Conservation (phyloP, 1,284 basidiomycete genomes). For the Cerrena zonata region DNA sequence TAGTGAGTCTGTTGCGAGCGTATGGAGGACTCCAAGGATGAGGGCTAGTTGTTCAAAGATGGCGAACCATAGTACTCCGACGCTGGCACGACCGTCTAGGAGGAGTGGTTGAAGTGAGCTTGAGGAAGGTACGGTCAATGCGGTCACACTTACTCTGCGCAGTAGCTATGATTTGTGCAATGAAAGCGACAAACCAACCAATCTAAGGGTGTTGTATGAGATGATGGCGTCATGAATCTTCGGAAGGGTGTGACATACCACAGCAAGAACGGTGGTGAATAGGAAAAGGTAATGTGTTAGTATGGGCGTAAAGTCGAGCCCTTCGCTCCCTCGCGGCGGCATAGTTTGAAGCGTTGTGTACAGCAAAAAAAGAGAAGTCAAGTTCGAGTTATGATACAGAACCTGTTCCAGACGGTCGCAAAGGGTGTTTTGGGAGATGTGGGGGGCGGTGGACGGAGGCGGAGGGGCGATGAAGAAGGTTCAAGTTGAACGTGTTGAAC, state of each 20-base stretch:
- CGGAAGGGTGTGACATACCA: too few species aligned
- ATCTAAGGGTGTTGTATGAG: constrained; percentile 53
- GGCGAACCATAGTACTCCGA: constrained; percentile 84
- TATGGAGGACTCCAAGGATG: constrained; percentile 75
- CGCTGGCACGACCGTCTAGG: constrained; percentile 39
- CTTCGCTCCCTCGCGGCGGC: constrained; percentile 49
- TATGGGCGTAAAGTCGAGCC: constrained; percentile 78
- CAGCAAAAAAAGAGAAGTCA: too few species aligned
- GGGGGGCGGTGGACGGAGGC: neutral
- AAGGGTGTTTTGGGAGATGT: neutral
- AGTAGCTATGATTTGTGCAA: constrained; percentile 69
- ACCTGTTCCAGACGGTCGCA: too few species aligned
- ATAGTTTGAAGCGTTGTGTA: constrained; percentile 31
- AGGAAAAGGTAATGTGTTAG: constrained; percentile 87
- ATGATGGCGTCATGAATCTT: too few species aligned
- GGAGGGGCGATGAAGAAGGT: neutral
- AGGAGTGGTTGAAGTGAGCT: constrained; percentile 8
- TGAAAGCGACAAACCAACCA: constrained; percentile 91
- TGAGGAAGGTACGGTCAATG: constrained; percentile 7
- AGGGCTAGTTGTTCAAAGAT: constrained; percentile 84
- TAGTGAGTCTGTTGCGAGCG: constrained; percentile 79
- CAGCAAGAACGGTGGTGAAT: constrained; percentile 75
- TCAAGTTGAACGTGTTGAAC: constrained; percentile 2
- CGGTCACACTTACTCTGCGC: constrained; percentile 47
- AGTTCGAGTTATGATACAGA: too few species aligned